These are phyloP conservation scores for Trichophyton mentagrophytes DNA, from an alignment of 2,329 filamentous ascomycete genomes.

Conservation along the genomic window DNA sequence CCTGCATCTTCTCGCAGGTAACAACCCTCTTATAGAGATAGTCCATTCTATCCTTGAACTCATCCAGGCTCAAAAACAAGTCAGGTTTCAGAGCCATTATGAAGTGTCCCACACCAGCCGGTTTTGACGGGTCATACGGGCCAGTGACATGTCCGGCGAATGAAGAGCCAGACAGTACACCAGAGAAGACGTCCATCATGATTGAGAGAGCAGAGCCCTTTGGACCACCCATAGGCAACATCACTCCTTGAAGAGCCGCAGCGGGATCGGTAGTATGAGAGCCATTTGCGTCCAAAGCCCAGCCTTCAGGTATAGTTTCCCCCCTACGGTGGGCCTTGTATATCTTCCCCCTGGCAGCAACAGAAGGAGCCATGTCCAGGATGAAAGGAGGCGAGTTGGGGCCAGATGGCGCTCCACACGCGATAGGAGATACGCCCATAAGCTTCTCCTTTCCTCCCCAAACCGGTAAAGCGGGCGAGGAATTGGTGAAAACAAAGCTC, in stretches of 20 bases:
- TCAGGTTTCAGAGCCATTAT: constrained; percentile 60
- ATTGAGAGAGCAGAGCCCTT: constrained; percentile 66
- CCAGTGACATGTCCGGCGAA: constrained; percentile 66
- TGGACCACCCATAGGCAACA: constrained; percentile 75
- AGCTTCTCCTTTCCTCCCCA: constrained; percentile 58
- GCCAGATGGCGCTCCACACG: constrained; percentile 60
- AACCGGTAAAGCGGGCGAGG: constrained; percentile 57
- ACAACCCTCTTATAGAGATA: constrained; percentile 45
- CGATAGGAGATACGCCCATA: constrained; percentile 60
- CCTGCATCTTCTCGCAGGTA: constrained; percentile 40
- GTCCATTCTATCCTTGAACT: constrained; percentile 52
- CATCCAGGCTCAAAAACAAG: constrained; percentile 56
- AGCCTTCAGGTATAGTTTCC: constrained; percentile 40
- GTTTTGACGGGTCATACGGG: constrained; percentile 59
- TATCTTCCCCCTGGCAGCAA: constrained; percentile 36
- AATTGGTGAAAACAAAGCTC: constrained; percentile 59
- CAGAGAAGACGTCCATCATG: constrained; percentile 86
- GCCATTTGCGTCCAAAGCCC: constrained; percentile 63
- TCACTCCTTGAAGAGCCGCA: constrained; percentile 59
- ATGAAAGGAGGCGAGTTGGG: constrained; percentile 45
- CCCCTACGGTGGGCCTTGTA: constrained; percentile 33
- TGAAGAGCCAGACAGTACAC: constrained; percentile 59
- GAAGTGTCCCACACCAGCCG: constrained; percentile 63
- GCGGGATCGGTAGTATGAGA: constrained; percentile 57
- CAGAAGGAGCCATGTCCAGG: constrained; percentile 35